These are phyloP conservation scores for Suzukiozyma palmioleophila DNA, from an alignment of 1,139 yeast species.

Conservation along the genomic window DNA sequence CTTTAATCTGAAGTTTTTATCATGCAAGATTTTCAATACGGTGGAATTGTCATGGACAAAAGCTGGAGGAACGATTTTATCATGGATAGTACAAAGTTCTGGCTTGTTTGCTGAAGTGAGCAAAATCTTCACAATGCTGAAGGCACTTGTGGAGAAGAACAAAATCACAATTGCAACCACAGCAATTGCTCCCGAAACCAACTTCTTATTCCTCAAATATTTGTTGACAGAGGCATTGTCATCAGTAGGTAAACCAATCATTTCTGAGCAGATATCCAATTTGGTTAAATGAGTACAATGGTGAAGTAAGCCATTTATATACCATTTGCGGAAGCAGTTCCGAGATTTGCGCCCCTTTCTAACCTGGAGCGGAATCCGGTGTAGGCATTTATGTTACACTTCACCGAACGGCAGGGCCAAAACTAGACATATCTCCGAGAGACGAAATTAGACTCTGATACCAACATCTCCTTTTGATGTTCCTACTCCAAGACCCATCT, in stretches of 20 bases:
- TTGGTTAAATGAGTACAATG: not conserved
- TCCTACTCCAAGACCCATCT: no score
- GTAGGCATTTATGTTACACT: no score
- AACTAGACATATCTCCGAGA: no score
- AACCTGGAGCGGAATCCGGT: no score
- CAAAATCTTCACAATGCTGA: slow-evolving; percentile 19
- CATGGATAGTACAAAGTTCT: slow-evolving; percentile 27
- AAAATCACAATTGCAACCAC: slow-evolving; percentile 13
- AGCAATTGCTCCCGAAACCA: slow-evolving; percentile 9
- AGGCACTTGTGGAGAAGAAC: slow-evolving; percentile 19
- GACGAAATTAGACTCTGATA: no score
- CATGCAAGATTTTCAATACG: slow-evolving; percentile 27
- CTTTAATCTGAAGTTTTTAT: slow-evolving; percentile 27
- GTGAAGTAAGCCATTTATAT: no score
- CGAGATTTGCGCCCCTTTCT: no score
- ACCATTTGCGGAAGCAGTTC: no score
- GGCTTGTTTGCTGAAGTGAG: slow-evolving; percentile 17
- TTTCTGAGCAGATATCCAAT: slow-evolving; percentile 2
- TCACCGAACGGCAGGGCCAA: no score
- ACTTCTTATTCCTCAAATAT: slow-evolving; percentile 6
- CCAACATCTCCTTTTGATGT: no score
- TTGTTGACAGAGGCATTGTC: slow-evolving; percentile 2
- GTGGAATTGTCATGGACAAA: slow-evolving; percentile 32
- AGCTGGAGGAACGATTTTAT: slow-evolving; percentile 26
- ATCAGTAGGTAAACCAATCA: slow-evolving; percentile 16